Base-by-base conservation (phyloP, 2,329 filamentous ascomycete genomes). In the Pseudogymnoascus sp. region DNA sequence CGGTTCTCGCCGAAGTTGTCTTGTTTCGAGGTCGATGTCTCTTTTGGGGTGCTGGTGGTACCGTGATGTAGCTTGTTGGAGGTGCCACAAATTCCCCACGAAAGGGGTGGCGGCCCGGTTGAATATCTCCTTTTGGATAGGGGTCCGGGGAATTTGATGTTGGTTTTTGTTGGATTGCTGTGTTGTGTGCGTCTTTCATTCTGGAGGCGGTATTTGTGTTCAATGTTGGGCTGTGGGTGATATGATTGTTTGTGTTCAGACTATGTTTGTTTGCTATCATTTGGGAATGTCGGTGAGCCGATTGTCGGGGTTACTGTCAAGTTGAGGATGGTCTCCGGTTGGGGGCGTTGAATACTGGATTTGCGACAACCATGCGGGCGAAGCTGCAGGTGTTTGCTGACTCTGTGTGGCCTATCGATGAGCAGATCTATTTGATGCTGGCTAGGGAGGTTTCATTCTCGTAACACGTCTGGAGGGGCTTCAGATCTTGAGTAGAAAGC, bases 31-130 rank as follows among this genome's bases (percentile, higher is more conserved):
- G n/a, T 33, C 23, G 8, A 52, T 33, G 49, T 55, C 16, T 5
- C 49, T 55, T 55, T 55, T 35, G 49, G 21, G n/a, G 16, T 35
- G 14, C 5, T 9, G 7, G 28, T 55, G 49, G 45, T 55, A 55
- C 28, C 16, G 5, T 12, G n/a, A 55, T 55, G 49, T 55, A 55
- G 49, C 49, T 55, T 55, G 49, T 55, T 55, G 49, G 49, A 55
- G 2, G 28, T 55, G 25, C 16, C 16, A 55, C 28, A 33, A n/a
- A 35, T 3, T 5, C 7, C 7, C 9, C 28, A 28, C 28, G n/a
- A 35, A 33, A 21, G 5, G 49, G 25, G 25, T 18, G n/a, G 8
- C 49, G 9, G n/a, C n/a, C 49, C 49, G 49, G 49, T 14, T 55
- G 28, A 33, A 33, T 55, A 18, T 33, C 49, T 33, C n/a, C 16